phyloP scores from a whole-genome alignment of 352 stramenopile species.

The Phytophthora cryptogea region DNA sequence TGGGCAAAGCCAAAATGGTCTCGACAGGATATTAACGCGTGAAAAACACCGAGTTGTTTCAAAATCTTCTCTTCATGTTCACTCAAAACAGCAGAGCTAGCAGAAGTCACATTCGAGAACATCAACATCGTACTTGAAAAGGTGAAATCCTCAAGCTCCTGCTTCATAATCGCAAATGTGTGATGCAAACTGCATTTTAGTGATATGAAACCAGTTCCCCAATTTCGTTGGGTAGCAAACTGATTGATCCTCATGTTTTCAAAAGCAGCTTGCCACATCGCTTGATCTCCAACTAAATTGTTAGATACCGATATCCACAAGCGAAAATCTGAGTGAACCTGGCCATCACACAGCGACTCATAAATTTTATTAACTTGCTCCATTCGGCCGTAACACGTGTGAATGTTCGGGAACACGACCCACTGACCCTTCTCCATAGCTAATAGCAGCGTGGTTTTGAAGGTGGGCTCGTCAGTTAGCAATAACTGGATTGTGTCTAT shows the following conservation, averaged over 20 bases:
- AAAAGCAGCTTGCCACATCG: not conserved
- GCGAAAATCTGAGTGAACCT: constrained; percentile 62
- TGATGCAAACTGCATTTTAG: constrained; percentile 33
- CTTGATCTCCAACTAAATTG: not conserved
- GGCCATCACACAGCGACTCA: constrained; percentile 28
- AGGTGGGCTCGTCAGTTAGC: constrained; percentile 20
- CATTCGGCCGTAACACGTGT: constrained; percentile 28
- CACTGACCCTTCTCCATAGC: constrained; percentile 61
- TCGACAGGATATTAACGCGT: constrained; percentile 26
- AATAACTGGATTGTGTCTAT: constrained; percentile 25
- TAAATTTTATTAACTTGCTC: constrained; percentile 37
- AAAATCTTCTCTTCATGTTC: constrained; percentile 12
- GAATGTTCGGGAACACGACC: constrained; percentile 51
- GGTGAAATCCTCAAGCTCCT: constrained; percentile 13
- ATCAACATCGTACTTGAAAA: constrained; percentile 7
- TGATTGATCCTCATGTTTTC: constrained; percentile 2
- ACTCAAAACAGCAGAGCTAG: constrained; percentile 1
- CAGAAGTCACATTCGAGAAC: not conserved
- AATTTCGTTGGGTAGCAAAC: constrained; percentile 13
- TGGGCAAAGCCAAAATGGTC: constrained; percentile 31
- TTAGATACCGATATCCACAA: constrained; percentile 52
- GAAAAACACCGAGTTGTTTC: constrained; percentile 31
- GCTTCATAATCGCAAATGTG: constrained; percentile 30
- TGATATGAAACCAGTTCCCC: constrained; percentile 20
- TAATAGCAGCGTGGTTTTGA: constrained; percentile 39